phyloP scores from a whole-genome alignment of 2,329 filamentous ascomycete genomes.

The Sclerotinia trifoliorum region DNA sequence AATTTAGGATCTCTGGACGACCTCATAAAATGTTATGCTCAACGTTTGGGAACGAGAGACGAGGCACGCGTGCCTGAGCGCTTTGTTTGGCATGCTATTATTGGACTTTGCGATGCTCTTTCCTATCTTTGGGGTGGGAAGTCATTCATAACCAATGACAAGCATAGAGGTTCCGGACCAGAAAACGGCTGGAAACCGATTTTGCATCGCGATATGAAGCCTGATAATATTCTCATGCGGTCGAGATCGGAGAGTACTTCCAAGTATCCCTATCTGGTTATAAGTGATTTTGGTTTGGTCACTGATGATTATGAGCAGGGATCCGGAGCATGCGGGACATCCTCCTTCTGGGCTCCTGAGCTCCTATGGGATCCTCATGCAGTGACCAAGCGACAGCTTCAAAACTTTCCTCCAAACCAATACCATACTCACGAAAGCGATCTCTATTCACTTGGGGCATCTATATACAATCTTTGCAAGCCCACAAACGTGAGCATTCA shows the following conservation, averaged over 20 bases:
- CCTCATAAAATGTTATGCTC: constrained; percentile 29
- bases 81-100: constrained; percentile 37
- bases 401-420: constrained; percentile 22
- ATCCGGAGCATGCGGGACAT: constrained; percentile 24
- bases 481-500: neutral
- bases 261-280: constrained; percentile 35
- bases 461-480: constrained; percentile 29
- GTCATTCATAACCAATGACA: constrained; percentile 20
- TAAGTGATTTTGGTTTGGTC: constrained; percentile 38
- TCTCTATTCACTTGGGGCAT: constrained; percentile 33
- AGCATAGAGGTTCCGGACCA: constrained; percentile 3
- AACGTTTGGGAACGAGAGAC: constrained; percentile 16
- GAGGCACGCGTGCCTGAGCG: constrained; percentile 28
- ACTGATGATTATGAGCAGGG: constrained; percentile 28
- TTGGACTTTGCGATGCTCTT: constrained; percentile 34
- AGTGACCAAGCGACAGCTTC: neutral
- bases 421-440: constrained; percentile 30
- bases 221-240: constrained; percentile 36
- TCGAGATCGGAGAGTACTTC: constrained; percentile 30
- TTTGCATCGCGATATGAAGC: constrained; percentile 38
- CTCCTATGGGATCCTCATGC: constrained; percentile 30
- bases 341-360: constrained; percentile 32
- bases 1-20: constrained; percentile 34
- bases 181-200: constrained; percentile 32
- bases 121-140: constrained; percentile 32